Conservation (phyloP, 352 stramenopile genomes). For the Phytophthora kernoviae region DNA sequence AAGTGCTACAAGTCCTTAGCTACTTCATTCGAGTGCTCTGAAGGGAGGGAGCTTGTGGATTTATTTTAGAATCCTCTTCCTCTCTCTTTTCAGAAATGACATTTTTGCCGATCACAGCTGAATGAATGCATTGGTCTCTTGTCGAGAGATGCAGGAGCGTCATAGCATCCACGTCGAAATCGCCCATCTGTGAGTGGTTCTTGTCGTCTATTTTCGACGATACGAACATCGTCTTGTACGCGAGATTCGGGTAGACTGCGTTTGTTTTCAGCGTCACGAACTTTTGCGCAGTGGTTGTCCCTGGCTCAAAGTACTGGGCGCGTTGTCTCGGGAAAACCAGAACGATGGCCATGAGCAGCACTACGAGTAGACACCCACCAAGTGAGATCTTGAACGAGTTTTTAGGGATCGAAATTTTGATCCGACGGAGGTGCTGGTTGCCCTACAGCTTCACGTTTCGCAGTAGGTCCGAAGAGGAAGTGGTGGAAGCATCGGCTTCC, state of each 20-base stretch:
- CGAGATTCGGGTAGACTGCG: constrained; percentile 24
- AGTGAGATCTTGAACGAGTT: constrained; percentile 44
- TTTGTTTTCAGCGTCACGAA: constrained; percentile 32
- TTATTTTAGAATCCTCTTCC: too few species aligned
- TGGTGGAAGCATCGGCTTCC: not conserved
- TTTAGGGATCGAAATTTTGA: constrained; percentile 34
- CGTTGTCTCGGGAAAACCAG: constrained; percentile 33
- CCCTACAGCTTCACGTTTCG: constrained; percentile 41
- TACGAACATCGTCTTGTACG: constrained; percentile 39
- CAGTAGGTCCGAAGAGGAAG: constrained; percentile 22
- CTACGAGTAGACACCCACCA: constrained; percentile 24
- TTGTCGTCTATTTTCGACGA: constrained; percentile 2
- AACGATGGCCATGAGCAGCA: constrained; percentile 29
- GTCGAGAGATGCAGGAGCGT: constrained; percentile 14
- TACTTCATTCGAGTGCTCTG: too few species aligned
- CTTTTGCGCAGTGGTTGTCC: constrained; percentile 29
- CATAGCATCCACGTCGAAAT: constrained; percentile 24
- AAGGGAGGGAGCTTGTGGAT: too few species aligned
- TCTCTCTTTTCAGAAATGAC: too few species aligned
- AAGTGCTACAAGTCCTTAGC: too few species aligned
- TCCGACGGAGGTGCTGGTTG: constrained; percentile 33
- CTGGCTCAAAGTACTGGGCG: constrained; percentile 32
- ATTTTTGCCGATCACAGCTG: too few species aligned
- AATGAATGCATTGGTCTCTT: constrained; percentile 19
- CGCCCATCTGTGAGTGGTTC: constrained; percentile 12